A percentile compares a stretch with the other conserved stretches of the same genome.
These are phyloP conservation scores for Chrysoporthe puriensis DNA, from an alignment of 2,329 filamentous ascomycete genomes.

Conservation along the genomic window DNA sequence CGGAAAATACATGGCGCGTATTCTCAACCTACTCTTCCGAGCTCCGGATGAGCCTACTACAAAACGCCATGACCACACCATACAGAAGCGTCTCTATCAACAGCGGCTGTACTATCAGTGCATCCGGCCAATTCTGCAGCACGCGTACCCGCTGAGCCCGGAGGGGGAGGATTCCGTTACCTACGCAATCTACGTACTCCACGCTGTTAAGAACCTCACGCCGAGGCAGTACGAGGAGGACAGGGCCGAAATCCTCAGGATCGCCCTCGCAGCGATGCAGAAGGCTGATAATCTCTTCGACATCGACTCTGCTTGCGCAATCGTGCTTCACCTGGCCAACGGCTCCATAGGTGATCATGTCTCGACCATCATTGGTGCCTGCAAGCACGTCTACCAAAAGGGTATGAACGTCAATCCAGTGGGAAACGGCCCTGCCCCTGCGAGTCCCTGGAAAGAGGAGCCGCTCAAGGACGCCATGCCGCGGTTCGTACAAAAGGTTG, in stretches of 20 bases:
- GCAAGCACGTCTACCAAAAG: constrained; percentile 42
- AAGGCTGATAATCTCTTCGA: constrained; percentile 48
- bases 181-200: constrained; percentile 52
- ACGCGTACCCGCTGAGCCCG: constrained; percentile 43
- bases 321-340: constrained; percentile 52
- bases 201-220: constrained; percentile 53
- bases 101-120: constrained; percentile 55
- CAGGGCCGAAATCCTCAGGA: constrained; percentile 48
- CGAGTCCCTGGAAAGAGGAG: constrained; percentile 5
- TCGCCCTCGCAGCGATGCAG: constrained; percentile 52
- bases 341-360: constrained; percentile 49
- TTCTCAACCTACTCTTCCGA: constrained; percentile 48
- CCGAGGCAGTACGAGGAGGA: constrained; percentile 58
- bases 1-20: constrained; percentile 46
- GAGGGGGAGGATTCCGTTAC: constrained; percentile 39
- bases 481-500: constrained; percentile 13
- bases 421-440: background rate
- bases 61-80: constrained; percentile 17
- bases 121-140: constrained; percentile 48
- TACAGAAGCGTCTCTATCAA: constrained; percentile 38
- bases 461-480: background rate
- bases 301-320: constrained; percentile 50
- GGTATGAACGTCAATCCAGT: constrained; percentile 5
- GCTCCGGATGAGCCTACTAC: constrained; percentile 26
- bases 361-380: constrained; percentile 51